Percentiles rank a stretch among this genome's conserved stretches.
Conservation (phyloP, 2,329 filamentous ascomycete species). For the Diaporthe velutina region DNA sequence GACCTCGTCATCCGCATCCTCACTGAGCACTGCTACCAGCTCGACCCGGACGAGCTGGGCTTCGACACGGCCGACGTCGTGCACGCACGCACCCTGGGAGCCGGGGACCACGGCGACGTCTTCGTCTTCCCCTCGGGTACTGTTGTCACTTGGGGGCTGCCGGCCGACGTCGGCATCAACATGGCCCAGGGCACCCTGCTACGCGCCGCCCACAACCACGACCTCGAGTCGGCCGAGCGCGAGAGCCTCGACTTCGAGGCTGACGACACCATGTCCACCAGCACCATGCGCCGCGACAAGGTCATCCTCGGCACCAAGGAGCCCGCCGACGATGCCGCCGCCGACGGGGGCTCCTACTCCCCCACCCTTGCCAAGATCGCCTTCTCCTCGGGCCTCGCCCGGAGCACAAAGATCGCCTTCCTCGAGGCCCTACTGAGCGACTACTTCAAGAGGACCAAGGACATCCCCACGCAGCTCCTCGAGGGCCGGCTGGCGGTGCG, state of each 20-base stretch:
- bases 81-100: slow-evolving; percentile 70
- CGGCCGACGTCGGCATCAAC: slow-evolving; percentile 77
- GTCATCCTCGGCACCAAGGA: slow-evolving; percentile 87
- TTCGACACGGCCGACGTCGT: slow-evolving; percentile 74
- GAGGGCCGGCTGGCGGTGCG: slow-evolving; percentile 62
- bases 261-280: slow-evolving; percentile 79
- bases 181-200: slow-evolving; percentile 80
- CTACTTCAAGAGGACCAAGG: slow-evolving; percentile 89
- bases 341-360: slow-evolving; percentile 51
- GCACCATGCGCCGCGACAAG: slow-evolving; percentile 86
- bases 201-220: slow-evolving; percentile 80
- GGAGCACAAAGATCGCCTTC: slow-evolving; percentile 93
- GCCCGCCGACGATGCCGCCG: slow-evolving; percentile 55
- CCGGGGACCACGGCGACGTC: slow-evolving; percentile 80
- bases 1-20: slow-evolving; percentile 69
- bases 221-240: slow-evolving; percentile 79
- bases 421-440: slow-evolving; percentile 84
- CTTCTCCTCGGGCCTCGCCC: slow-evolving; percentile 92
- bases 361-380: slow-evolving; percentile 90
- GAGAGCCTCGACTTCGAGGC: slow-evolving; percentile 82
- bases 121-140: slow-evolving; percentile 97
- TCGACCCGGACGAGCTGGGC: slow-evolving; percentile 72
- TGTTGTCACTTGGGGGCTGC: slow-evolving; percentile 91
- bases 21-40: slow-evolving; percentile 69
- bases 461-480: slow-evolving; percentile 82